Conservation (phyloP, 1,139 yeast genomes). For the Yamadazyma sp. region DNA sequence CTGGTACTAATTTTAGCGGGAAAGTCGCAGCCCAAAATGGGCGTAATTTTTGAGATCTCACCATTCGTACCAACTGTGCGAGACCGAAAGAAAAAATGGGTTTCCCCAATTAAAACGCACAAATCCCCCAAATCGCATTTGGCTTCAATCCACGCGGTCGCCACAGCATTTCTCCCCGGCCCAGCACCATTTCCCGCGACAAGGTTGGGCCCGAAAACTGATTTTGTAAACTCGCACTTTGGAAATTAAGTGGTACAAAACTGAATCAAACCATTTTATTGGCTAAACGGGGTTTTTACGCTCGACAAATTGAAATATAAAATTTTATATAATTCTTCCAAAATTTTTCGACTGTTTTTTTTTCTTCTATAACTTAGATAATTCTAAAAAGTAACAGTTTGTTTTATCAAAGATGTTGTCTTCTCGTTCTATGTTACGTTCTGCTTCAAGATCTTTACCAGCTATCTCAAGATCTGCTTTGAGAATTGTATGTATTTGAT, state of each 20-base stretch:
- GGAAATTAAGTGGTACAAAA: slow-evolving; percentile 12
- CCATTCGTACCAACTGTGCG: no score
- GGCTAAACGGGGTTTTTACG: slow-evolving; percentile 9
- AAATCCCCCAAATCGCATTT: neutral
- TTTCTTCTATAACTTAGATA: slow-evolving; percentile 7
- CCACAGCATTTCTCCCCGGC: no score
- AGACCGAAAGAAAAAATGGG: neutral
- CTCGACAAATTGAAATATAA: slow-evolving; percentile 21
- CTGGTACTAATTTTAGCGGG: neutral
- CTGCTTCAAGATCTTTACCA: slow-evolving; percentile 76
- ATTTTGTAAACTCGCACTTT: slow-evolving; percentile 1
- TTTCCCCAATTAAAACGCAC: slow-evolving; percentile 1
- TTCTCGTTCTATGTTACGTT: slow-evolving; percentile 79
- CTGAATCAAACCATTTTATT: slow-evolving; percentile 8
- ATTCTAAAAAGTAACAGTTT: slow-evolving; percentile 6
- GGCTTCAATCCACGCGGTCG: no score
- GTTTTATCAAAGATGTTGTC: slow-evolving; percentile 56
- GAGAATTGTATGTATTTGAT: slow-evolving; percentile 61
- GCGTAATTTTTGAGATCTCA: no score
- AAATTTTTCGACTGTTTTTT: slow-evolving; percentile 12
- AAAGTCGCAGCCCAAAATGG: no score
- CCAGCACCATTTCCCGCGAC: neutral
- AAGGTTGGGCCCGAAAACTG: neutral
- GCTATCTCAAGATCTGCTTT: slow-evolving; percentile 58
- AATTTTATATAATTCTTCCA: slow-evolving; percentile 20